These are phyloP conservation scores for Ocimum tenuiflorum DNA, from an alignment of 257 asterid genomes.

Conservation along the genomic window DNA sequence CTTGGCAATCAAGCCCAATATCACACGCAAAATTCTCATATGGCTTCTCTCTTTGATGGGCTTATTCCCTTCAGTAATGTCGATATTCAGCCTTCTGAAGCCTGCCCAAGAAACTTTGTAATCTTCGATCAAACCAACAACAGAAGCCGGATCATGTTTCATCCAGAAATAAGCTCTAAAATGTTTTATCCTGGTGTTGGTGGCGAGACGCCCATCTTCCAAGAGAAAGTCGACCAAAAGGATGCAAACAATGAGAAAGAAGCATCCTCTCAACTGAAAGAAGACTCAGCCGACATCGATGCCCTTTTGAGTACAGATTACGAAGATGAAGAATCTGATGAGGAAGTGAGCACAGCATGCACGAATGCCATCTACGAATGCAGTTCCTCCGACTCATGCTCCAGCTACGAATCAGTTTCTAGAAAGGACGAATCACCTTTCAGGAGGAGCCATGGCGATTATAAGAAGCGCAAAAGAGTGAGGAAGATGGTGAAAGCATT, in stretches of 20 bases:
- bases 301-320: slow-evolving; percentile 57
- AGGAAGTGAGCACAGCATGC: slow-evolving; percentile 85
- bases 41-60: slow-evolving; percentile 32
- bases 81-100: slow-evolving; percentile 44
- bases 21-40: slow-evolving; percentile 31
- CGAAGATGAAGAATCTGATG: slow-evolving; percentile 42
- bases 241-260: slow-evolving; percentile 27
- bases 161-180: slow-evolving; percentile 50
- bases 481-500: slow-evolving; percentile 63
- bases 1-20: slow-evolving; percentile 44
- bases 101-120: slow-evolving; percentile 64
- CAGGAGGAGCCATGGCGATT: slow-evolving; percentile 45
- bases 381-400: slow-evolving; percentile 63
- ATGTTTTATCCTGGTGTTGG: slow-evolving; percentile 32
- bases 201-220: slow-evolving; percentile 26
- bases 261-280: slow-evolving; percentile 35
- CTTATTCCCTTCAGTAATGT: slow-evolving; percentile 31
- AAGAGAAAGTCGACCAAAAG: slow-evolving; percentile 3
- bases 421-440: slow-evolving; percentile 27
- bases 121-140: slow-evolving; percentile 55
- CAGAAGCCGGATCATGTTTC: slow-evolving; percentile 57
- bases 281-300: slow-evolving; percentile 70
- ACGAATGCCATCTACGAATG: slow-evolving; percentile 36
- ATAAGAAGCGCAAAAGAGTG: slow-evolving; percentile 42
- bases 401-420: slow-evolving; percentile 39